Percentiles rank a stretch among this genome's conserved stretches.
Conservation (phyloP, 495 filamentous ascomycete genomes). For the Copromyces sp. region DNA sequence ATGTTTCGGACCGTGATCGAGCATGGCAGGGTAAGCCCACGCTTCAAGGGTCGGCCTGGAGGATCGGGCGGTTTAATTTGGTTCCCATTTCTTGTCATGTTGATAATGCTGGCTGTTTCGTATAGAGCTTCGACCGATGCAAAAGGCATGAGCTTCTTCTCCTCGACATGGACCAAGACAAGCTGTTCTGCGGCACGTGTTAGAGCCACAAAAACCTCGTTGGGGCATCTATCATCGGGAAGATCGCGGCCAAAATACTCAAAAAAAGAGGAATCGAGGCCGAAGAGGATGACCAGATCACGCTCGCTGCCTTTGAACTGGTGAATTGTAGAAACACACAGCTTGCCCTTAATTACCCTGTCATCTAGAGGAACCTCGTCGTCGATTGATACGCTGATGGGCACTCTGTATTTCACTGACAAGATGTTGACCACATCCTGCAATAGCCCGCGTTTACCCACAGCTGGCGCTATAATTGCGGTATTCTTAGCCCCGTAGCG, state of each 20-base stretch:
- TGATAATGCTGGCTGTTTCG: conserved; percentile 1
- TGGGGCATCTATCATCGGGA: conserved; percentile 1
- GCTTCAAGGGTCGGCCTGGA: conserved; percentile 2
- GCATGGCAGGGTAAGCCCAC: background rate
- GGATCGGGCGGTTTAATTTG: background rate
- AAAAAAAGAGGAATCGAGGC: conserved; percentile 1
- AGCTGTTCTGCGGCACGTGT: conserved; percentile 2
- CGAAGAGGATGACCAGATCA: conserved; percentile 5
- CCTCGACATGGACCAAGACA: background rate
- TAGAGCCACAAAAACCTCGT: conserved; percentile 2
- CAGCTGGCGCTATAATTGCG: conserved; percentile 1
- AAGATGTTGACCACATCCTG: background rate
- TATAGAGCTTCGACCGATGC: conserved; percentile 1
- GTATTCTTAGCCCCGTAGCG: conserved; percentile 1
- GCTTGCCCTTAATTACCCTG: conserved; percentile 3
- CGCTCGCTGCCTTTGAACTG: conserved; percentile 11
- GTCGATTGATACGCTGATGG: background rate
- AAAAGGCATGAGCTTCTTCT: conserved; percentile 3
- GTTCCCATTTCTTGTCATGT: background rate
- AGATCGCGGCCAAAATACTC: background rate
- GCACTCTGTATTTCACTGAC: background rate
- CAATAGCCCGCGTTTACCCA: background rate
- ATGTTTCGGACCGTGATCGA: background rate
- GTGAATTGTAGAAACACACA: conserved; percentile 9
- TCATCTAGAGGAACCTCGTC: conserved; percentile 3